These are phyloP conservation scores for Rhodofomes roseus DNA, from an alignment of 1,284 basidiomycete species.

Conservation along the genomic window DNA sequence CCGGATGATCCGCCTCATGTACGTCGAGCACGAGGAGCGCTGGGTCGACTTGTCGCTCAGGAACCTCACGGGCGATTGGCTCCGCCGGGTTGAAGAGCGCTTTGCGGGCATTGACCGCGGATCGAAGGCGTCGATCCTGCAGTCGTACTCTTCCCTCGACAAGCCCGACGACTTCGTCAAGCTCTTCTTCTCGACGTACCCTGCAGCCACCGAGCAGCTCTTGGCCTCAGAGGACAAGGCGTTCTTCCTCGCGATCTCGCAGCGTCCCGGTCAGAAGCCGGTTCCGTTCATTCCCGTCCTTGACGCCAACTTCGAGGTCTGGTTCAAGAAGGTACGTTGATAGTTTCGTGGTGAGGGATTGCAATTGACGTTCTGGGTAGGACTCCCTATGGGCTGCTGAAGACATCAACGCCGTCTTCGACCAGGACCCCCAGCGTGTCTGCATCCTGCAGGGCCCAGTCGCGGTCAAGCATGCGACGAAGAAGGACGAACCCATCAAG, in stretches of 20 bases:
- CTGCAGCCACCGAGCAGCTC: conserved; percentile 79
- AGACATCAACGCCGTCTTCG: conserved; percentile 97
- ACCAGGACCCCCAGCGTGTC: conserved; percentile 96
- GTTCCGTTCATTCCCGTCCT: conserved; percentile 98
- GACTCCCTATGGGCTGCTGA: conserved; percentile 98
- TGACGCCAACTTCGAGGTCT: conserved; percentile 91
- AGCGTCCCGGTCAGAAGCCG: conserved; percentile 96
- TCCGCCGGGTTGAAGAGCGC: conserved; percentile 94
- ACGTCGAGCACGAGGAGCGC: conserved; percentile 84
- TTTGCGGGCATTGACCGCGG: conserved; percentile 90
- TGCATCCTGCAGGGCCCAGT: conserved; percentile 98
- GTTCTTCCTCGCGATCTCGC: conserved; percentile 93
- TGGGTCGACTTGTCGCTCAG: conserved; percentile 96
- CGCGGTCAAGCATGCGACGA: conserved; percentile 82
- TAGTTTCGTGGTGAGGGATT: conserved; percentile 5
- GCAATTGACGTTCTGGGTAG: conserved; percentile 37
- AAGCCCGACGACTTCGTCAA: conserved; percentile 78
- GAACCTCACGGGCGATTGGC: conserved; percentile 95
- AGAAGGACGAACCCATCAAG: conserved; percentile 92
- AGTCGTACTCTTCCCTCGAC: conserved; percentile 85
- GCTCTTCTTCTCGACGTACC: conserved; percentile 84
- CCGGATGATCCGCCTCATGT: conserved; percentile 92
- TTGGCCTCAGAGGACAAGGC: conserved; percentile 94
- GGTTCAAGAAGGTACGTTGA: conserved; percentile 90
- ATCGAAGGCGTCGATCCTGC: conserved; percentile 82